Percentiles rank a stretch among this genome's conserved stretches.
These are phyloP conservation scores for Ophiostoma himal-ulmi DNA, from an alignment of 2,329 filamentous ascomycete genomes.

Conservation along the genomic window DNA sequence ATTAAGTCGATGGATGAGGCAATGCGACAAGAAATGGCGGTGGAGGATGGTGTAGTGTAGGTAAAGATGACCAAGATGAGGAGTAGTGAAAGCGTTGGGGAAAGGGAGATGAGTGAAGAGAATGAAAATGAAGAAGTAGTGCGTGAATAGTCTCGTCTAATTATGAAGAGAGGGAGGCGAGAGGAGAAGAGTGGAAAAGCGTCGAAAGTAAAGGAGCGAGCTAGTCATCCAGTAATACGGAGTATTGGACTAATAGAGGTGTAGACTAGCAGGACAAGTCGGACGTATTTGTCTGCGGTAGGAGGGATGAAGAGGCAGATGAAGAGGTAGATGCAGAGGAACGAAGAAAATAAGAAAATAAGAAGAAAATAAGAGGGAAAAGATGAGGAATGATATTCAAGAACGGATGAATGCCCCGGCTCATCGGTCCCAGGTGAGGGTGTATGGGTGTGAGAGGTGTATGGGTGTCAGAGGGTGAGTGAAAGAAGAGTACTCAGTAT, in stretches of 20 bases:
- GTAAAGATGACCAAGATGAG: neutral
- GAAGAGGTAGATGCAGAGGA: neutral
- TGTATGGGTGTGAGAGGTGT: slow-evolving; percentile 1
- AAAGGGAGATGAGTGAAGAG: neutral
- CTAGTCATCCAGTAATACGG: neutral
- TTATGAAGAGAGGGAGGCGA: neutral
- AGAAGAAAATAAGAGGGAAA: neutral
- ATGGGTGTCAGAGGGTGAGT: slow-evolving; percentile 16
- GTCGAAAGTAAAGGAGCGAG: slow-evolving; percentile 5
- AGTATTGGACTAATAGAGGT: neutral
- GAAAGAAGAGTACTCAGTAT: neutral
- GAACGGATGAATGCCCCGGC: slow-evolving; percentile 32
- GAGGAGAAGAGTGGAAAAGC: slow-evolving; percentile 3
- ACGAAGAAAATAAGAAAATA: too few relatives aligned
- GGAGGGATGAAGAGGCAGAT: neutral
- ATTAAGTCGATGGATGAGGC: neutral
- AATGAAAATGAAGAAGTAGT: neutral
- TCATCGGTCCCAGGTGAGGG: slow-evolving; percentile 29
- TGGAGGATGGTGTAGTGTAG: neutral
- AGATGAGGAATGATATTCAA: slow-evolving; percentile 17
- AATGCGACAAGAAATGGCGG: neutral
- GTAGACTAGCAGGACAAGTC: neutral
- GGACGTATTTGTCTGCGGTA: neutral
- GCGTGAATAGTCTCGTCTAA: neutral
- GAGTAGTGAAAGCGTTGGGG: neutral